Percentiles rank a stretch among this genome's conserved stretches.
These are phyloP conservation scores for Agrocybe chaxingu DNA, from an alignment of 768 basidiomycete genomes.

Conservation along the genomic window DNA sequence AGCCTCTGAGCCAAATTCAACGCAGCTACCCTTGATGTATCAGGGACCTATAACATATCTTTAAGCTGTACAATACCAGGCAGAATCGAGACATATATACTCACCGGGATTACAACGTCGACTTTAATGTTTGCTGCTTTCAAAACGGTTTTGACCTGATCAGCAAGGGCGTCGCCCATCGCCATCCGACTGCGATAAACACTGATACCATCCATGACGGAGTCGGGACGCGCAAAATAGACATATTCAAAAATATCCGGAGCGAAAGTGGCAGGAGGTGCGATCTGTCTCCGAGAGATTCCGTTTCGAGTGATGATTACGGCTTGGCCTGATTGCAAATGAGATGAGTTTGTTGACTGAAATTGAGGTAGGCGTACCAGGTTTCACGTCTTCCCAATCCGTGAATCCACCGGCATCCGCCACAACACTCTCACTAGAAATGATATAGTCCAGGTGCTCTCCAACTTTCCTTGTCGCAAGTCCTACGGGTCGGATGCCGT, in stretches of 20 bases:
- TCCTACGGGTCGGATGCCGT: conserved; percentile 93
- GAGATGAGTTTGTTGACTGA: background rate
- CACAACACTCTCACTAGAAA: conserved; percentile 94
- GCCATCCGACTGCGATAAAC: conserved; percentile 99
- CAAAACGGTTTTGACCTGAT: conserved; percentile 77
- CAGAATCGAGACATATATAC: conserved; percentile 15
- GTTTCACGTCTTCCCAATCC: conserved; percentile 92
- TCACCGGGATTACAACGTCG: conserved; percentile 95
- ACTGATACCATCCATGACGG: conserved; percentile 94
- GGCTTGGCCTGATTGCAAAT: conserved; percentile 69
- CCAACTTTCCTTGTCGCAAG: conserved; percentile 66
- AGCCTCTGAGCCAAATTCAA: conserved; percentile 92
- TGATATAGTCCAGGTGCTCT: conserved; percentile 77
- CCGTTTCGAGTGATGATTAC: conserved; percentile 87
- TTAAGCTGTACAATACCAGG: background rate
- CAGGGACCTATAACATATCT: conserved; percentile 65
- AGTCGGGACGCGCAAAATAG: conserved; percentile 97
- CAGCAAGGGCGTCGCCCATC: conserved; percentile 95
- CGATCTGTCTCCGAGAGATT: conserved; percentile 74
- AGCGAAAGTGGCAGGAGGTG: conserved; percentile 71
- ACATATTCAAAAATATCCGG: conserved; percentile 99
- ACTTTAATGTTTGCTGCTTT: conserved; percentile 63
- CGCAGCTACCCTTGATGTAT: conserved; percentile 95
- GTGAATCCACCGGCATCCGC: conserved; percentile 90
- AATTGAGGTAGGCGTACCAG: conserved; percentile 48